Conservation (phyloP, 2,329 filamentous ascomycete genomes). For the Pseudofabraea citricarpa region DNA sequence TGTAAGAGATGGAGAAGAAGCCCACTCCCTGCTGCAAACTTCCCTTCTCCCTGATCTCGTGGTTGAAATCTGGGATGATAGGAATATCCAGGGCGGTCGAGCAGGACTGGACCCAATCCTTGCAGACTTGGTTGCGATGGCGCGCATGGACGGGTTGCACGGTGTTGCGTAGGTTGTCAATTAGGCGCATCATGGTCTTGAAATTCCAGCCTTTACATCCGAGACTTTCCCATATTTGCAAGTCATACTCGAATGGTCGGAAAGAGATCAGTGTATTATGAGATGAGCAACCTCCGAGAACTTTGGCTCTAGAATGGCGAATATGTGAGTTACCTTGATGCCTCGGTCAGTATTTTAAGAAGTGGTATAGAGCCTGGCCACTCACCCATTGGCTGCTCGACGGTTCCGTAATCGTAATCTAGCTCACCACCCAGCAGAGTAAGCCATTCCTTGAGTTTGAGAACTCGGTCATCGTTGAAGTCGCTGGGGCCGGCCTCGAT, state of each 20-base stretch:
- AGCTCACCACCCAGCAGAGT: conserved; percentile 78
- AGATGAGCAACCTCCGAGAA: conserved; percentile 86
- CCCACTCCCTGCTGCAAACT: conserved; percentile 72
- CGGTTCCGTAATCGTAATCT: conserved; percentile 84
- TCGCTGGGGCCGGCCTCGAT: conserved; percentile 89
- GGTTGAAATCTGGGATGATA: conserved; percentile 80
- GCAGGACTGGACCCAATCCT: conserved; percentile 84
- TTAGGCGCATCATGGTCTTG: conserved; percentile 73
- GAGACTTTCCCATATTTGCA: conserved; percentile 75
- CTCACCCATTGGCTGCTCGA: conserved; percentile 86
- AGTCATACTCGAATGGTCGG: conserved; percentile 84
- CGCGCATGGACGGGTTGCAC: conserved; percentile 81
- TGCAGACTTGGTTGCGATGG: conserved; percentile 85
- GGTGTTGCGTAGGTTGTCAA: conserved; percentile 85
- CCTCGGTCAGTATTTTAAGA: conserved; percentile 10
- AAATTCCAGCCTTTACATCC: conserved; percentile 86
- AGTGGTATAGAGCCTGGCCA: conserved; percentile 51
- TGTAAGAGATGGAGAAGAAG: conserved; percentile 89
- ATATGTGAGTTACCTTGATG: conserved; percentile 78
- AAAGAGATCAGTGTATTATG: conserved; percentile 95
- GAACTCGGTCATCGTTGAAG: conserved; percentile 80
- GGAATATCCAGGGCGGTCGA: conserved; percentile 75
- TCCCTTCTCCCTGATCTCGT: conserved; percentile 70
- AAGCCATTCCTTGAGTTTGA: conserved; percentile 85
- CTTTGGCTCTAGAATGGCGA: conserved; percentile 87